Conservation (phyloP, 371 early-diverging fungal genomes). For the Syncephalis plumigaleata region DNA sequence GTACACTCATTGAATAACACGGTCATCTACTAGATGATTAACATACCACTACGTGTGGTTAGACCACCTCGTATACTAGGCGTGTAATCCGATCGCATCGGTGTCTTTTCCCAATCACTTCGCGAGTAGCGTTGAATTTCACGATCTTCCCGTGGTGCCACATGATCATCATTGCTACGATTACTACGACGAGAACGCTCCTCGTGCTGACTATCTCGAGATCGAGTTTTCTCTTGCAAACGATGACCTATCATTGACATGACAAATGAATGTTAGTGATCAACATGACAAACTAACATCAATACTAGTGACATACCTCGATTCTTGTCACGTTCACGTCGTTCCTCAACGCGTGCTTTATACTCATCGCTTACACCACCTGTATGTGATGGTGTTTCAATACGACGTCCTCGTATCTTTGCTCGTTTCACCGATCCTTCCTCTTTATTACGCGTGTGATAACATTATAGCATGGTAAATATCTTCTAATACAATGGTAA, state of each 20-base stretch:
- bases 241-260: neutral
- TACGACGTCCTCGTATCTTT: neutral
- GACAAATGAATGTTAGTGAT: neutral
- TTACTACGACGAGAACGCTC: neutral
- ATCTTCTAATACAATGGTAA: neutral
- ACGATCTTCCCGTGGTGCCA: too few relatives aligned
- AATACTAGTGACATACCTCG: conserved; percentile 6
- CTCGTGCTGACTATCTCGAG: neutral
- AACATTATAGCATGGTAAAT: neutral
- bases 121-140: conserved; percentile 7
- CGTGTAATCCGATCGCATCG: conserved; percentile 20
- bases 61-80: conserved; percentile 28
- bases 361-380: conserved; percentile 31
- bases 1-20: too few relatives aligned
- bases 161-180: too few relatives aligned
- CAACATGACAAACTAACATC: neutral
- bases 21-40: too few relatives aligned
- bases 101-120: conserved; percentile 41
- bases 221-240: neutral
- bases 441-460: neutral
- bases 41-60: conserved; percentile 27
- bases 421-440: neutral
- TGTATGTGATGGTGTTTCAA: conserved; percentile 37
- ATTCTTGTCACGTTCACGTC: conserved; percentile 18
- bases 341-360: conserved; percentile 22